phyloP scores from a whole-genome alignment of 768 basidiomycete genomes.

The Phanerodontia chrysosporium region DNA sequence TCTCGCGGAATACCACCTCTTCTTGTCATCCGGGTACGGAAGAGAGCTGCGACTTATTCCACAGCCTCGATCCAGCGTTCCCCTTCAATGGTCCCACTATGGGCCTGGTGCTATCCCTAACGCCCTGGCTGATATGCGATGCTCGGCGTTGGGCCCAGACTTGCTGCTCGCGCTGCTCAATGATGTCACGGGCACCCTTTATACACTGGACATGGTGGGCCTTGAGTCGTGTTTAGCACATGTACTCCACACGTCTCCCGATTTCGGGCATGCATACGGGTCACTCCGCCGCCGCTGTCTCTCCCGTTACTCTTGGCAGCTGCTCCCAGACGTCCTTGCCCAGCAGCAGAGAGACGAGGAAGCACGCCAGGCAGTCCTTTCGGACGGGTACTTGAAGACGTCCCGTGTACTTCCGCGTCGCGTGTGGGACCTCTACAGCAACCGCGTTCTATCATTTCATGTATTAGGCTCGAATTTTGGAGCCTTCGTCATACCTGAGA shows the following conservation, averaged over 20 bases:
- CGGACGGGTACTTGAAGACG: neutral
- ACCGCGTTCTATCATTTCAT: neutral
- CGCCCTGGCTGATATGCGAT: too few relatives aligned
- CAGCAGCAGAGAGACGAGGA: neutral
- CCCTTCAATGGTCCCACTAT: too few relatives aligned
- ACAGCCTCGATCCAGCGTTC: too few relatives aligned
- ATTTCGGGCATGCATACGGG: neutral
- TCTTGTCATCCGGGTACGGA: too few relatives aligned
- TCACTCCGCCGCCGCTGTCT: neutral
- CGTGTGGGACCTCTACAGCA: slow-evolving; percentile 2
- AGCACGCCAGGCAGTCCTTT: neutral
- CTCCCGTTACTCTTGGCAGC: neutral
- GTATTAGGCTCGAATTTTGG: neutral
- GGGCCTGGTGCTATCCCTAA: too few relatives aligned
- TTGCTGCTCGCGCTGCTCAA: too few relatives aligned
- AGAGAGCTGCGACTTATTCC: too few relatives aligned
- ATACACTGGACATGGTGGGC: too few relatives aligned
- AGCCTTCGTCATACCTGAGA: neutral
- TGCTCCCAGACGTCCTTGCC: neutral
- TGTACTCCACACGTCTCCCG: neutral
- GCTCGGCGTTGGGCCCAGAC: too few relatives aligned
- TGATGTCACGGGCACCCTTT: too few relatives aligned
- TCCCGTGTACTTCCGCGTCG: neutral
- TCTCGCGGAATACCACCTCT: too few relatives aligned
- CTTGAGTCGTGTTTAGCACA: too few relatives aligned